A percentile compares a stretch with the other conserved stretches of the same genome.
Conservation (phyloP, 306 rosid genomes). For the Malus orientalis region DNA sequence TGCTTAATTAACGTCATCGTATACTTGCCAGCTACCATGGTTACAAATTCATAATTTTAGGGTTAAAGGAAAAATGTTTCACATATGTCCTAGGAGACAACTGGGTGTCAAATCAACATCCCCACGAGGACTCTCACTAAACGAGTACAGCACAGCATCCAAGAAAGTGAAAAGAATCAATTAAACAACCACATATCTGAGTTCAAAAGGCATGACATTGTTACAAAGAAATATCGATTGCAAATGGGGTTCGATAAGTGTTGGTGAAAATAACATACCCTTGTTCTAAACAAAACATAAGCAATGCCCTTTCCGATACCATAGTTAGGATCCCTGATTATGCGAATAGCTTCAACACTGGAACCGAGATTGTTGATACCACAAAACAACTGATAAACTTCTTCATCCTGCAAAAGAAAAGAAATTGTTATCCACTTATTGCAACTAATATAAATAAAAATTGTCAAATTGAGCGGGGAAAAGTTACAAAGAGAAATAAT, state of each 20-base stretch:
- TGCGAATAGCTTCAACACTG: conserved; percentile 69
- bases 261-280: conserved; percentile 34
- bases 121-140: not conserved
- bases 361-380: conserved; percentile 49
- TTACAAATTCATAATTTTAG: not conserved
- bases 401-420: conserved; percentile 71
- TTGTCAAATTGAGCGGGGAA: not conserved
- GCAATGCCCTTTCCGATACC: conserved; percentile 93
- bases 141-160: not conserved
- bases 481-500: not conserved
- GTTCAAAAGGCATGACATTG: not conserved
- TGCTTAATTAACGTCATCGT: not conserved
- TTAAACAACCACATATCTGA: not conserved
- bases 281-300: conserved; percentile 69
- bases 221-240: not conserved
- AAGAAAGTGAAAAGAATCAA: not conserved
- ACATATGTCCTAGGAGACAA: not conserved
- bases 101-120: not conserved
- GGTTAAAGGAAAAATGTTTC: not conserved
- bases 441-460: not conserved
- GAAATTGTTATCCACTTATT: not conserved
- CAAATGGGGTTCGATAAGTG: not conserved
- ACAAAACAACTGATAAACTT: conserved; percentile 73
- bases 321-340: conserved; percentile 72
- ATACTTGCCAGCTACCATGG: not conserved